Evolutionary conservation across 257 asterid genomes (phyloP).

Genomic region (Penstemon newberryi): DNA sequence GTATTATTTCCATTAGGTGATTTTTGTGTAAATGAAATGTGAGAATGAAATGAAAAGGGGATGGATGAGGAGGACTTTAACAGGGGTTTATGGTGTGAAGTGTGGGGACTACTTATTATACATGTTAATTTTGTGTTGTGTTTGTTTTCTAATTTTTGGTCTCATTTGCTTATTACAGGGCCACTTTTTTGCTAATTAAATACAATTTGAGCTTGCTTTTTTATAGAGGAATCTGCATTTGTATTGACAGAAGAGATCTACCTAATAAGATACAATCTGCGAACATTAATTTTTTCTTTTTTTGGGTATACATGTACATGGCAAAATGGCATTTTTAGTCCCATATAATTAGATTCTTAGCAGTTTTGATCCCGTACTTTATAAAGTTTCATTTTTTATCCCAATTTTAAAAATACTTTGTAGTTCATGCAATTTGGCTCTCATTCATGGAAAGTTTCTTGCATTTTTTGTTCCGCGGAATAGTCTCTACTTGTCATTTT

Average conservation of each 20-base stretch:
- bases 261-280: conserved; percentile 31
- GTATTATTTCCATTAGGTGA: conserved; percentile 8
- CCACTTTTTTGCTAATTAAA: background rate
- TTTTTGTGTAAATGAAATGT: conserved; percentile 12
- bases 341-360: too few relatives aligned
- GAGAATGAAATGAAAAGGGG: conserved; percentile 31
- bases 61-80: conserved; percentile 32
- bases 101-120: conserved; percentile 38
- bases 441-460: too few relatives aligned
- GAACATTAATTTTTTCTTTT: conserved; percentile 16
- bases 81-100: conserved; percentile 35
- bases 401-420: too few relatives aligned
- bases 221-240: conserved; percentile 28
- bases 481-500: too few relatives aligned
- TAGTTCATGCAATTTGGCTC: too few relatives aligned
- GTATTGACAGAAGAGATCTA: conserved; percentile 40
- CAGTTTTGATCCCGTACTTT: too few relatives aligned
- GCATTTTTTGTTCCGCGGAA: too few relatives aligned
- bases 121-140: background rate
- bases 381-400: too few relatives aligned
- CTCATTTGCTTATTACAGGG: conserved; percentile 6
- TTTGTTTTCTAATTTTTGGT: conserved; percentile 25
- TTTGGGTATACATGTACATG: background rate
- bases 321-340: too few relatives aligned
- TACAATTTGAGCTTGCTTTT: conserved; percentile 30